phyloP scores from a whole-genome alignment of 139 green algal species.

The Closterium sp. region DNA sequence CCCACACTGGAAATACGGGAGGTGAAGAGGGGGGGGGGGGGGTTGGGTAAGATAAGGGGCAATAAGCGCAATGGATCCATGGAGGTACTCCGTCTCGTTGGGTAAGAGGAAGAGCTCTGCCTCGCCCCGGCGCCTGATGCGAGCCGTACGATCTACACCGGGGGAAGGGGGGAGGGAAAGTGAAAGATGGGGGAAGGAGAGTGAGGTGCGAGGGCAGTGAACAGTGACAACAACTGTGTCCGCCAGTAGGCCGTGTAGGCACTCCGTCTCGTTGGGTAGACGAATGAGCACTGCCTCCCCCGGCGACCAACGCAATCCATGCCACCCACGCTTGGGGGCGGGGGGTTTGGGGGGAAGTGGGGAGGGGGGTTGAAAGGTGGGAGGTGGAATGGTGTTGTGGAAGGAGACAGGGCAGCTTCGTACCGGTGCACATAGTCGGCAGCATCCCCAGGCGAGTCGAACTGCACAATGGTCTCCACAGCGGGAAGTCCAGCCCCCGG shows the following conservation, averaged over 20 bases:
- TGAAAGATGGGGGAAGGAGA: neutral
- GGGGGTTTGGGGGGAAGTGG: neutral
- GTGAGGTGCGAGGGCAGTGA: neutral
- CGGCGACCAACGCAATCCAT: slow-evolving; percentile 79
- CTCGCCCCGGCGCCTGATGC: slow-evolving; percentile 77
- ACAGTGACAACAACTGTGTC: neutral
- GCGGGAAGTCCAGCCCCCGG: slow-evolving; percentile 84
- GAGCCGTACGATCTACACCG: slow-evolving; percentile 78
- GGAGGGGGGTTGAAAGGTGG: neutral
- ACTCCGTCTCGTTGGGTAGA: slow-evolving; percentile 75
- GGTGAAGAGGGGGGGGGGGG: neutral
- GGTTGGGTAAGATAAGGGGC: neutral
- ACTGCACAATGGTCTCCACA: slow-evolving; percentile 88
- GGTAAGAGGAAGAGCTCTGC: slow-evolving; percentile 82
- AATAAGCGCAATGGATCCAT: slow-evolving; percentile 58
- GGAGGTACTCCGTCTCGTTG: slow-evolving; percentile 77
- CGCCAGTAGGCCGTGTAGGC: slow-evolving; percentile 69
- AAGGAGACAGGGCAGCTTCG: neutral
- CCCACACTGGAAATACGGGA: slow-evolving; percentile 69
- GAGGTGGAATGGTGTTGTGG: neutral
- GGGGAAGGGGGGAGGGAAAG: neutral
- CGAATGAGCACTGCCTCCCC: slow-evolving; percentile 85
- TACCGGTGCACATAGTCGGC: slow-evolving; percentile 68
- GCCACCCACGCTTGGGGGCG: slow-evolving; percentile 74
- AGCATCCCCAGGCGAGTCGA: slow-evolving; percentile 81